A percentile compares a stretch with the other conserved stretches of the same genome.
phyloP scores from a whole-genome alignment of 192 early-diverging fungal species.

The Linnemannia elongata region DNA sequence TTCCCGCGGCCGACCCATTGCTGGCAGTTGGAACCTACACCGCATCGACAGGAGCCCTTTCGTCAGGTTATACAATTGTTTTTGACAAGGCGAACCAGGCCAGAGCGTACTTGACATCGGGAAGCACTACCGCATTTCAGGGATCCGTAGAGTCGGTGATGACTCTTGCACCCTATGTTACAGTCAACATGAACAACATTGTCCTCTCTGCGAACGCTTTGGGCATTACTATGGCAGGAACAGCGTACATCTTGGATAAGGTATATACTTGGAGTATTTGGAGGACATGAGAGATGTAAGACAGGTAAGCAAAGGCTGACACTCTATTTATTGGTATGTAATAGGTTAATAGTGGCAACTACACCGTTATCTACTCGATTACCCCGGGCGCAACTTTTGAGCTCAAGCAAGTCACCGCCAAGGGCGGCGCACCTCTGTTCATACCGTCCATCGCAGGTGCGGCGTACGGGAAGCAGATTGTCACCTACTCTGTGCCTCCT shows the following conservation, averaged over 20 bases:
- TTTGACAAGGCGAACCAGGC: too few species aligned
- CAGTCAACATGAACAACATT: too few species aligned
- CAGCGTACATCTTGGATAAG: neutral
- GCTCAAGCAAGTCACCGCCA: neutral
- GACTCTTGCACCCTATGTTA: too few species aligned
- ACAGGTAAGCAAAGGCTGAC: too few species aligned
- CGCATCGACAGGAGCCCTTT: too few species aligned
- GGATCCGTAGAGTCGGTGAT: too few species aligned
- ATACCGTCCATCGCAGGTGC: neutral
- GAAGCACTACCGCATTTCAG: too few species aligned
- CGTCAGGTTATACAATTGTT: too few species aligned
- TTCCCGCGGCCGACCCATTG: too few species aligned
- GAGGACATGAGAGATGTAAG: neutral
- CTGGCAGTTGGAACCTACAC: too few species aligned
- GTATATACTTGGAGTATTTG: neutral
- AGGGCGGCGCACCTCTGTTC: neutral
- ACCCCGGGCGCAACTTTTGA: neutral
- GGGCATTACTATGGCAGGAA: neutral
- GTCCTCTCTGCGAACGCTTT: too few species aligned
- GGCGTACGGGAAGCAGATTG: neutral
- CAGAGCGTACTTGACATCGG: too few species aligned
- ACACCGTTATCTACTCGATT: neutral
- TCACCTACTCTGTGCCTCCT: neutral
- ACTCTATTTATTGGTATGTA: neutral
- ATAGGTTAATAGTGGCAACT: neutral